Evolutionary conservation across 164 flowering plant species (phyloP).

Genomic region (Sextonia rubra): DNA sequence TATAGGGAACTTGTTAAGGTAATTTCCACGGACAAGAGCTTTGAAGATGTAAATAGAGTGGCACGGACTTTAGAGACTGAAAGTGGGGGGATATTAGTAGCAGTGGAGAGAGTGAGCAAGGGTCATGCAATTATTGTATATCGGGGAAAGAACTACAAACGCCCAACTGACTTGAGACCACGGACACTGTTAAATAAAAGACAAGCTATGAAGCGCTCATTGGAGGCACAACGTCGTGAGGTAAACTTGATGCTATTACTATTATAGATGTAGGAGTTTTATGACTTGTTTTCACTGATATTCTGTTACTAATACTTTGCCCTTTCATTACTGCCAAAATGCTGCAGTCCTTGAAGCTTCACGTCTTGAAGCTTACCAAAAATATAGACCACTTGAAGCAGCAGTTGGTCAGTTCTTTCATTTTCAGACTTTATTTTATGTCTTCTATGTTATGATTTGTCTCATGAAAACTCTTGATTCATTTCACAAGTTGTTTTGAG

Average conservation of each 20-base stretch:
- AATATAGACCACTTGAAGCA: conserved; percentile 52
- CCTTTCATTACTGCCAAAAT: conserved; percentile 56
- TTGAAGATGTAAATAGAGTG: conserved; percentile 46
- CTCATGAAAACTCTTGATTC: background rate
- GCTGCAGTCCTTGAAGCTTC: conserved; percentile 89
- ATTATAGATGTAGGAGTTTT: background rate
- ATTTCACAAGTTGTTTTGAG: background rate
- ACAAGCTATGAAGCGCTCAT: conserved; percentile 74
- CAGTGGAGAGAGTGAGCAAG: conserved; percentile 73
- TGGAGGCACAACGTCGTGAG: conserved; percentile 82
- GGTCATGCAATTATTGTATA: conserved; percentile 84
- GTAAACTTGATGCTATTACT: conserved; percentile 27
- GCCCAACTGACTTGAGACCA: conserved; percentile 77
- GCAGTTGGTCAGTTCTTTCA: conserved; percentile 51
- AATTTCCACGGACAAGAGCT: conserved; percentile 45
- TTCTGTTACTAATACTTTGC: background rate
- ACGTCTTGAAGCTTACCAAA: conserved; percentile 63
- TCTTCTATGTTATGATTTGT: background rate
- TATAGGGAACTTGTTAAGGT: conserved; percentile 94
- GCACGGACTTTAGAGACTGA: conserved; percentile 82
- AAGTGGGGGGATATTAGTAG: conserved; percentile 94
- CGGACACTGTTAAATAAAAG: conserved; percentile 66
- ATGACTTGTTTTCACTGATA: background rate
- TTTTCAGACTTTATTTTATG: background rate
- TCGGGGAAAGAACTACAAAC: conserved; percentile 87